These are phyloP conservation scores for Crataegus laevigata DNA, from an alignment of 306 rosid genomes.

Conservation along the genomic window DNA sequence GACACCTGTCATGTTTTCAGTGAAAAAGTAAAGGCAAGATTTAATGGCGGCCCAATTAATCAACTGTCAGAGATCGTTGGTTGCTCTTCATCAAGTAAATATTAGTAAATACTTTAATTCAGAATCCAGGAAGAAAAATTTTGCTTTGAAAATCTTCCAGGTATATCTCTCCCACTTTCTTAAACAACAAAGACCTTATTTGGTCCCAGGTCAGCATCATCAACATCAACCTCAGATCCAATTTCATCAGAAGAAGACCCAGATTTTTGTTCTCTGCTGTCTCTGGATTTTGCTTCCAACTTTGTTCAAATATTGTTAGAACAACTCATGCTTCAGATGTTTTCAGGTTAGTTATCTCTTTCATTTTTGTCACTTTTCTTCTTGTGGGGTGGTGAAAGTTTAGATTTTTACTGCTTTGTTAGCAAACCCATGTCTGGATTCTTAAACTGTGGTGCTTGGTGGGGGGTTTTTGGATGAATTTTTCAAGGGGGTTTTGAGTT, in stretches of 20 bases:
- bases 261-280: neutral
- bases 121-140: neutral
- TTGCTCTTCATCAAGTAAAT: neutral
- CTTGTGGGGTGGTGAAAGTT: constrained; percentile 6
- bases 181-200: neutral
- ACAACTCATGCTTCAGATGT: constrained; percentile 9
- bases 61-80: neutral
- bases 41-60: neutral
- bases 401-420: neutral
- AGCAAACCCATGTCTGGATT: neutral
- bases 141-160: neutral
- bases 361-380: neutral
- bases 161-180: neutral
- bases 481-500: neutral
- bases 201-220: constrained; percentile 34
- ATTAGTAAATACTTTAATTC: neutral
- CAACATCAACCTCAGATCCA: constrained; percentile 32
- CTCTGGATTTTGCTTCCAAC: constrained; percentile 1
- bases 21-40: neutral
- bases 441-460: neutral
- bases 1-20: neutral
- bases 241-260: constrained; percentile 3
- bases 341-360: constrained; percentile 28
- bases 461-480: neutral
- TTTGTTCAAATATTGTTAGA: neutral